Conservation (phyloP, 2,329 filamentous ascomycete species). For the Rutstroemia sp. region DNA sequence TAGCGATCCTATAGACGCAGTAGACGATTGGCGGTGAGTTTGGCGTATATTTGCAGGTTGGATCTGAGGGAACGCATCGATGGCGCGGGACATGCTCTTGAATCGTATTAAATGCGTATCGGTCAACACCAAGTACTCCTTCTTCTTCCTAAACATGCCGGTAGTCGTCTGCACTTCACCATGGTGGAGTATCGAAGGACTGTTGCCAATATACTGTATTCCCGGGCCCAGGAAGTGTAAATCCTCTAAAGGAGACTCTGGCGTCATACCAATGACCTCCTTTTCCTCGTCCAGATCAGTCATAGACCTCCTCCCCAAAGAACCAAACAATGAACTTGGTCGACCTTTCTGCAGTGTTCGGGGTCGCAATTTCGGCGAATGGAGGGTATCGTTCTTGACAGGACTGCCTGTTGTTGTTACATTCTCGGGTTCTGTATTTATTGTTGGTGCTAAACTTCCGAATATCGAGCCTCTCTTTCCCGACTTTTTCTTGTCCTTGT, state of each 20-base stretch:
- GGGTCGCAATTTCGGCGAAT: slow-evolving; percentile 23
- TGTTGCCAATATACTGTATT: slow-evolving; percentile 9
- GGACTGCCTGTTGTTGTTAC: slow-evolving; percentile 18
- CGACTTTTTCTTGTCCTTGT: slow-evolving; percentile 25
- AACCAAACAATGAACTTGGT: slow-evolving; percentile 29
- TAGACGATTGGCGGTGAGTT: slow-evolving; percentile 46
- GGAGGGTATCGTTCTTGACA: slow-evolving; percentile 13
- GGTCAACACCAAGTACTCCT: slow-evolving; percentile 64
- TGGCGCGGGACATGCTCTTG: slow-evolving; percentile 59
- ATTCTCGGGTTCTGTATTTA: slow-evolving; percentile 12
- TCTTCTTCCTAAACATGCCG: slow-evolving; percentile 65
- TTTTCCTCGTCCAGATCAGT: slow-evolving; percentile 21
- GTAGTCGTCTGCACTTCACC: slow-evolving; percentile 65
- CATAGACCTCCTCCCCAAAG: slow-evolving; percentile 27
- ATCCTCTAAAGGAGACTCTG: slow-evolving; percentile 22
- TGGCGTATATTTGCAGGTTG: slow-evolving; percentile 34
- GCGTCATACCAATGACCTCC: slow-evolving; percentile 16
- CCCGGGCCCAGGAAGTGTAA: slow-evolving; percentile 5
- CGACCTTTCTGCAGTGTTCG: slow-evolving; percentile 26
- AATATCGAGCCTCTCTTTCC: slow-evolving; percentile 25
- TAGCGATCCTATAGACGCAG: slow-evolving; percentile 51
- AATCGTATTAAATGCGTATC: slow-evolving; percentile 61
- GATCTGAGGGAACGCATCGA: slow-evolving; percentile 52
- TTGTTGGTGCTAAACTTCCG: slow-evolving; percentile 13
- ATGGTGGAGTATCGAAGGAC: slow-evolving; percentile 50